A percentile compares a stretch with the other conserved stretches of the same genome.
Evolutionary conservation across 441 rosid species (phyloP).

Genomic region (Omphalea diandra): DNA sequence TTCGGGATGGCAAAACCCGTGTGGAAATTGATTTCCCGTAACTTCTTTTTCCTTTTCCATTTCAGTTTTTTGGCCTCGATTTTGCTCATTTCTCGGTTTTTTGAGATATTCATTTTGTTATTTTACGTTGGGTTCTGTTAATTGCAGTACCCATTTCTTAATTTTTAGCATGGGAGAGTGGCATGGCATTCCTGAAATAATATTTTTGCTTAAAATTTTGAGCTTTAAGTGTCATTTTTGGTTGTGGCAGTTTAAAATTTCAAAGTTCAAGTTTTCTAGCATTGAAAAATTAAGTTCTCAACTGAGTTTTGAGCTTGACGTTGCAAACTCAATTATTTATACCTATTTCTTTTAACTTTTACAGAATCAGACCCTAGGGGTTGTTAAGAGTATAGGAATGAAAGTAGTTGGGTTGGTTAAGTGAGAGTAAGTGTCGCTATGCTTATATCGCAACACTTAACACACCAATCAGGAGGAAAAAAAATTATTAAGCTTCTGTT

Average conservation of each 20-base stretch:
- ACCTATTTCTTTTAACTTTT: background rate
- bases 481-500: too few species aligned
- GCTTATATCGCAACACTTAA: too few species aligned
- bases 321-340: background rate
- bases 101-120: too few species aligned
- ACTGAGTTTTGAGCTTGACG: background rate
- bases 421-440: too few species aligned
- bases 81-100: too few species aligned
- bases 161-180: background rate
- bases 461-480: too few species aligned
- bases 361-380: too few species aligned
- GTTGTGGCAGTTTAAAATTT: constrained; percentile 5
- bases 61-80: too few species aligned
- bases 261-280: background rate
- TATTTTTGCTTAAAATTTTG: background rate
- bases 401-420: background rate
- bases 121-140: background rate
- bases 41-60: background rate
- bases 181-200: background rate
- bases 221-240: background rate
- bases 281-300: background rate
- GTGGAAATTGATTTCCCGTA: constrained; percentile 85
- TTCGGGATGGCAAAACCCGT: constrained; percentile 59
- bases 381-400: too few species aligned
- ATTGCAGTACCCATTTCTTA: too few species aligned